Evolutionary conservation across 192 early-diverging fungal species (phyloP), one percentile per base, ranked within the genome.

Genomic region (Backusella liffmaniae): DNA sequence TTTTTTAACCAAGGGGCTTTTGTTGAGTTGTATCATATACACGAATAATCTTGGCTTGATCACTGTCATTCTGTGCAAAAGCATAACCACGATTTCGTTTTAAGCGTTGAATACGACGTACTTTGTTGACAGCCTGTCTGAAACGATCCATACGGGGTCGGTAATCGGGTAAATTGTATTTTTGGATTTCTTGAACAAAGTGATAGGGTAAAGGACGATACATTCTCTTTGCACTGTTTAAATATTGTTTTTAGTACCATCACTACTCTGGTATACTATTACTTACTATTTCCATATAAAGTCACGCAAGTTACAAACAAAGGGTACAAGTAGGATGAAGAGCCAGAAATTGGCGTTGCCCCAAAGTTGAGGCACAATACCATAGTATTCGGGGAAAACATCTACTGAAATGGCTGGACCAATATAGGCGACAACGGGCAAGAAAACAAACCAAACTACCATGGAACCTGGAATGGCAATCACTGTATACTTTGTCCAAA

Each of bases 131-230:
- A 15, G 96, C 96, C 84, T 99, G 96, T 76, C 94, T 89, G 94
- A 99, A 99, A 73, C 94, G 90, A 83, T 99, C 96, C 95, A 97
- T 96, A 46, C 98, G 89, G 49, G 98, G 98, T 42, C 97, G 90
- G 79, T 96, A 97, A 79, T 99, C 98, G 35, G 96, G 98, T 73
- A 99, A 96, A 85, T 99, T 98, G 92, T 95, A 97, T 83, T 97
- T 98, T 85, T 98, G 94, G 70, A 99, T 99, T 84, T 99, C 98
- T 85, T 98, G 97, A 51, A 98, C 94, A 78, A 97, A 95, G 78
- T 99, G 98, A 83, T 98, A 98, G 18, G 93, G 87, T 73, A 91
- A 78, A 21, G 96, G 90, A 39, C 88, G 83, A 78, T 93, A 95
- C 84, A 93, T 93, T 49, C 96, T 90, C 69, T 88, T 88, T 39